Evolutionary conservation across 2,329 filamentous ascomycete genomes (phyloP).

Genomic region (Dothidotthia symphoricarpi): DNA sequence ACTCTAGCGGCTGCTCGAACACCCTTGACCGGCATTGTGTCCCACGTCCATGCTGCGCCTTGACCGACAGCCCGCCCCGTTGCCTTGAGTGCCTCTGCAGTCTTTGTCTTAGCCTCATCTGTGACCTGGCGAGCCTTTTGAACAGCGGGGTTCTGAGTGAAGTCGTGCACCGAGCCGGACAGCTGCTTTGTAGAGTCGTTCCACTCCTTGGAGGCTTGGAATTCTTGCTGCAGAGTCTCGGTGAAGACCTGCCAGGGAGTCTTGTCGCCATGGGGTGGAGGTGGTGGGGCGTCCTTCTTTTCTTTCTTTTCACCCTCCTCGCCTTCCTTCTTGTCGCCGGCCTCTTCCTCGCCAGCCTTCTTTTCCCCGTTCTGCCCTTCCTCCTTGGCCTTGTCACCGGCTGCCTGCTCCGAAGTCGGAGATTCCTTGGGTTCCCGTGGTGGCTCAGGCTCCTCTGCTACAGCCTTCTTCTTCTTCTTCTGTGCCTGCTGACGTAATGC

Average conservation of each 20-base stretch:
- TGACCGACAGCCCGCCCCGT: slow-evolving; percentile 87
- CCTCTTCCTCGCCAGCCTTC: slow-evolving; percentile 47
- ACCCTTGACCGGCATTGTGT: slow-evolving; percentile 88
- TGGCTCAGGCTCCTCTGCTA: slow-evolving; percentile 32
- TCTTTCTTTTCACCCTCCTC: slow-evolving; percentile 54
- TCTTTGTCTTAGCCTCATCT: slow-evolving; percentile 75
- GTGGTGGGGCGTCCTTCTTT: slow-evolving; percentile 70
- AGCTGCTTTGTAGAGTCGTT: slow-evolving; percentile 97
- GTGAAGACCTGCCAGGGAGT: slow-evolving; percentile 98
- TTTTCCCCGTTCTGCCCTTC: slow-evolving; percentile 44
- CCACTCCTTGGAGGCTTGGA: slow-evolving; percentile 98
- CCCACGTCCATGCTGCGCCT: slow-evolving; percentile 94
- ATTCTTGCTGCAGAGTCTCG: slow-evolving; percentile 90
- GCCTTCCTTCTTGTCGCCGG: slow-evolving; percentile 49
- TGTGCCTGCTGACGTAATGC: slow-evolving; percentile 36
- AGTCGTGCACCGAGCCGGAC: slow-evolving; percentile 82
- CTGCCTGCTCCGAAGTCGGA: slow-evolving; percentile 38
- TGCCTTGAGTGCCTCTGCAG: slow-evolving; percentile 75
- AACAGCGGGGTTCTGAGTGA: slow-evolving; percentile 89
- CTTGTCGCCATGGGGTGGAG: slow-evolving; percentile 96
- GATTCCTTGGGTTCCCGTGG: slow-evolving; percentile 42
- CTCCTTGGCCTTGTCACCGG: slow-evolving; percentile 43
- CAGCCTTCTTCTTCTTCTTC: slow-evolving; percentile 33
- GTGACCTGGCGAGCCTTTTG: slow-evolving; percentile 81
- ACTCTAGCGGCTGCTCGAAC: slow-evolving; percentile 81